Base-by-base conservation (phyloP, 179 eudicot species). In the Patellifolia procumbens region DNA sequence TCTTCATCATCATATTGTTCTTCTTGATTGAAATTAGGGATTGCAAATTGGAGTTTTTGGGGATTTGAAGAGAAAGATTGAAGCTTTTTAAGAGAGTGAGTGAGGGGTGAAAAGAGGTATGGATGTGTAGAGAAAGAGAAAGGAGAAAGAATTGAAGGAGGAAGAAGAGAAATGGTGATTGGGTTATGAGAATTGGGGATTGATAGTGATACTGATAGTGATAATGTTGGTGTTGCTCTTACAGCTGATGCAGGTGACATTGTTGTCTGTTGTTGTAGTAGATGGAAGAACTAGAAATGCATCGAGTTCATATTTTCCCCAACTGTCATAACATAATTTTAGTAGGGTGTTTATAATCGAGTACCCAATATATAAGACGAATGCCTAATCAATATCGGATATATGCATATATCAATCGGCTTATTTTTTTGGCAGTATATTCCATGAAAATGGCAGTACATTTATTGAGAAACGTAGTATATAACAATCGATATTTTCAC, bases 1-100 rank as follows among this genome's bases (percentile, higher is more conserved):
- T 88, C 90, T 1, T 86, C 91, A 11, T 20, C 20, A 1, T 85
- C 80, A 51, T 15, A 51, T 0, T 80, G 81, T 1, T 62, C 72
- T 20, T 75, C 78, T 11, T 70, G 32, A 0, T 68, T 19, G 46
- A 26, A 43, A 31, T 52, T 31, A 0, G 70, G 24, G 26, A 49
- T 0, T 39, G 42, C 17, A 1, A 70, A 70, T 46, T 42, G 79
- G 19, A 70, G 68, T 16, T 35, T 70, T 45, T 39, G 65, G 73
- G 42, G 17, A 67, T 49, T n/a, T 20, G 75, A 78, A 26, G 83
- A 70, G 45, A 78, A 17, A 52, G 68, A 52, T 26, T 29, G 51
- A 80, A 64, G 22, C 37, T 42, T 81, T 15, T 43, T 74, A 2
- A 72, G 42, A 3, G 61, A 72, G 79, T 60, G 32, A 37, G 53